Conservation (phyloP, 352 stramenopile species). For the Pythium aquatile region DNA sequence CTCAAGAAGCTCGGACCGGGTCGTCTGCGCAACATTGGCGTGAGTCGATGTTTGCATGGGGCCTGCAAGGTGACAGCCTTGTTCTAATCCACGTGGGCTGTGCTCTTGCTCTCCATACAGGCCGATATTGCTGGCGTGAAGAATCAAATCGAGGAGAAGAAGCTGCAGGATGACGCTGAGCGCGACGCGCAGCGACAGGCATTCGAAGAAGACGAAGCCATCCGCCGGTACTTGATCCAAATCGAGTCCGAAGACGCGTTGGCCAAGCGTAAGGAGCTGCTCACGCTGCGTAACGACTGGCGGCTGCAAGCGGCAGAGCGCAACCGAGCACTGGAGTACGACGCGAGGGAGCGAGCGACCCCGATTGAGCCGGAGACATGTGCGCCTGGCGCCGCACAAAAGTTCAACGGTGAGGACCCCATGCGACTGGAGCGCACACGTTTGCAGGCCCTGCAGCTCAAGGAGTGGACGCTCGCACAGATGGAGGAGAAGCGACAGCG, state of each 20-base stretch:
- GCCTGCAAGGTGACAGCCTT: background rate
- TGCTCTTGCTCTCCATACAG: conserved; percentile 21
- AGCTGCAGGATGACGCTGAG: conserved; percentile 45
- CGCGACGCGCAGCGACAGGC: conserved; percentile 40
- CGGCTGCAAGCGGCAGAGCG: conserved; percentile 36
- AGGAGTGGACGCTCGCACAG: conserved; percentile 66
- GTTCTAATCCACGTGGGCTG: background rate
- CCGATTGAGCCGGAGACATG: conserved; percentile 59
- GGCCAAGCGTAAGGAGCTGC: conserved; percentile 53
- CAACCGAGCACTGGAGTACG: conserved; percentile 28
- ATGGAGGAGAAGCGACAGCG: conserved; percentile 46
- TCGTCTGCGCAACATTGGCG: conserved; percentile 63
- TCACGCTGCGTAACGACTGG: conserved; percentile 74
- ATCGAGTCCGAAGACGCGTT: conserved; percentile 70
- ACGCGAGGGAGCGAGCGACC: conserved; percentile 32
- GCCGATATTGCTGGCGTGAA: conserved; percentile 72
- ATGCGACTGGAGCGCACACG: conserved; percentile 52
- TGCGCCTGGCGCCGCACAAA: conserved; percentile 54
- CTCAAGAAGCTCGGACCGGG: conserved; percentile 66
- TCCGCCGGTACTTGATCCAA: conserved; percentile 73
- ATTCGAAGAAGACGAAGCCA: conserved; percentile 60
- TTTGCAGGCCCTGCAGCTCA: conserved; percentile 64
- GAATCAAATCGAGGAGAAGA: conserved; percentile 71
- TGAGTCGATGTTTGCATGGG: conserved; percentile 24
- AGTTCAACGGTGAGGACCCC: conserved; percentile 67